phyloP scores from a whole-genome alignment of 169 alveolate species.

The Plasmodium inui region DNA sequence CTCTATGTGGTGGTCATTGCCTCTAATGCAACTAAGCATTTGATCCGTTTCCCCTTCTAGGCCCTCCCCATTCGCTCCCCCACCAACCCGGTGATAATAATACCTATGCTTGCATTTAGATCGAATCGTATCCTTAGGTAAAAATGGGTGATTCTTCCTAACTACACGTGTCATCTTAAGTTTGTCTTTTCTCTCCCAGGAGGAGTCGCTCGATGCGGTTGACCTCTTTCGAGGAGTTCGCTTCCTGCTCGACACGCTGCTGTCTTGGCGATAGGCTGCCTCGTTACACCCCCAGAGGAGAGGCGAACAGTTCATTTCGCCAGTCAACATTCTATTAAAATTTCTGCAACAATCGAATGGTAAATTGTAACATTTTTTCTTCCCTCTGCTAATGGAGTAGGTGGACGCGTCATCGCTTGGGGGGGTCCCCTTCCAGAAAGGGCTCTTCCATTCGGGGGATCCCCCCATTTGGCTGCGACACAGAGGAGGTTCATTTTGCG shows the following conservation, averaged over 20 bases:
- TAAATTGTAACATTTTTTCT: not conserved
- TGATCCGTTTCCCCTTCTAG: not conserved
- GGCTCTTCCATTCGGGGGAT: not conserved
- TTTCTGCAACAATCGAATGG: slow-evolving; percentile 24
- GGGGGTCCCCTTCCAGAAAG: not conserved
- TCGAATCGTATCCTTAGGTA: not conserved
- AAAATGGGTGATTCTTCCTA: not conserved
- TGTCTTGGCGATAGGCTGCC: not conserved
- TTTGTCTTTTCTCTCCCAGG: slow-evolving; percentile 7
- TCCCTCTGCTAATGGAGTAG: not conserved
- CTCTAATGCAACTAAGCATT: not conserved
- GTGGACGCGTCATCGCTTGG: not conserved
- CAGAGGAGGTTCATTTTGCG: not conserved
- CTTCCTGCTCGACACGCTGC: not conserved
- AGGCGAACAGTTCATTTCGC: slow-evolving; percentile 14
- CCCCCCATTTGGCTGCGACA: not conserved
- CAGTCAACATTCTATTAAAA: slow-evolving; percentile 5
- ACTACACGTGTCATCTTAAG: not conserved
- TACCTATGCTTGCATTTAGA: not conserved
- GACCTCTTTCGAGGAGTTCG: slow-evolving; percentile 5
- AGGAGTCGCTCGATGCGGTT: not conserved
- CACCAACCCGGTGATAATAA: not conserved
- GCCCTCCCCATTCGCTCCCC: not conserved
- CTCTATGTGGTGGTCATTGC: not conserved
- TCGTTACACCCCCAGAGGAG: not conserved